Base-by-base conservation (phyloP, 768 basidiomycete genomes). In the Amanita rimosa region DNA sequence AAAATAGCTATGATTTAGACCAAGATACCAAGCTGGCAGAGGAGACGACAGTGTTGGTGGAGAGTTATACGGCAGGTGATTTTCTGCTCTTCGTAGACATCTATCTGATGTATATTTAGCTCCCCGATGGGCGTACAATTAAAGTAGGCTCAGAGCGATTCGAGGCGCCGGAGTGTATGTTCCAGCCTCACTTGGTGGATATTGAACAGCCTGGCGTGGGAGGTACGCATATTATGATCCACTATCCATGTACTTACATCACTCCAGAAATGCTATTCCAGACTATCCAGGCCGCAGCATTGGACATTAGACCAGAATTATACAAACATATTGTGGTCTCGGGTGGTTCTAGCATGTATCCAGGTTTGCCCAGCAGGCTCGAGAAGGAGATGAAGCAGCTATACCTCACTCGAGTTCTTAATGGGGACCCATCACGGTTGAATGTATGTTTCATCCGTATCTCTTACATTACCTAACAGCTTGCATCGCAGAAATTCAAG, bases 361-460 rank as follows among this genome's bases (percentile, higher is more conserved):
- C 96, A 26, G 96, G 96, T 22, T 78, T 99, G 49, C 96, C 96
- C 9, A 91, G 87, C 62, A 82, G 96, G 40, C 74, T 99, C 38
- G 96, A 98, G 69, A 98, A 98, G 72, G 95, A 99, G 72, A 92
- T 98, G 87, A 98, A 98, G 67, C 96, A 98, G 65, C 73, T 98
- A n/a, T 92, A 97, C 64, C 76, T 99, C 52, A 87, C 88, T 1
- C 75, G 82, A n/a, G 89, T 98, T 14, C 73, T 98, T 39, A 74
- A 77, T 39, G 83, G 88, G 14, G 85, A 98, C 61, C 83, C 90
- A 0, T 66, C 82, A 13, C 74, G 96, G 33, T 63, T 97, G 57
- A 93, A 86, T 63, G 95, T 96, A 54, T 51, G 91, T 79, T 14
- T 42, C 14, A 3, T 22, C 19, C 44, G 8, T 44, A 7, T 44